Base-by-base conservation (phyloP, 1,284 basidiomycete genomes). In the Ganoderma lingzhi region DNA sequence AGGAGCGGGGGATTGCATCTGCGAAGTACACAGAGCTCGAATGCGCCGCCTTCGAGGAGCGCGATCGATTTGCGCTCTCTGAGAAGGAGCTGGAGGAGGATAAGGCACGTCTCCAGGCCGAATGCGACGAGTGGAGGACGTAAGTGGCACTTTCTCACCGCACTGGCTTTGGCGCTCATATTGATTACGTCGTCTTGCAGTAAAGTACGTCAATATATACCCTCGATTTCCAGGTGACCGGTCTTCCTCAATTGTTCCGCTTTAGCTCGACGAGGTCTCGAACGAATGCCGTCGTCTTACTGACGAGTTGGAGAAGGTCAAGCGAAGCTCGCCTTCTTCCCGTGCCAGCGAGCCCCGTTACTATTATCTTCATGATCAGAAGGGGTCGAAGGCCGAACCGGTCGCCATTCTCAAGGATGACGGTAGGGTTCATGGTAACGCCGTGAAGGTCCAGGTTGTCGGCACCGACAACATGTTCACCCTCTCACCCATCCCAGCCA, bases 91-190 rank as follows among this genome's bases (percentile, higher is more conserved):
- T 84, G 64, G 75, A 80, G 68, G 79, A 80, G 37, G 81, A 79
- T 61, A 80, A 79, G 37, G 81, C 79, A 67, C 74, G 78, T 19
- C 73, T 82, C 69, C 77, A 81, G n/a, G 71, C 60, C n/a, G 79
- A 80, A 67, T 82, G 82, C 42, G 73, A 67, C 19, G 78, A 79
- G 63, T 84, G 82, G 83, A 82, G 75, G 76, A 68, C 74, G 83
- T 84, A 70, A 73, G 81, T 71, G 12, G 48, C 37, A n/a, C 19
- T 62, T 37, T 28, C 41, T 63, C 51, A 61, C 48, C 15, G n/a
- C 15, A 5, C 35, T 66, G 12, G 28, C 14, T 6, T 28, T 64
- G 23, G 23, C 51, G 30, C 41, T 67, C 63, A 69, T 61, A 9
- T 71, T 72, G 63, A 72, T 55, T 61, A 19, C 23, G 15, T 64